phyloP scores from a whole-genome alignment of 129 eudicot species.

The sunflower (Helianthus annuus) region DNA sequence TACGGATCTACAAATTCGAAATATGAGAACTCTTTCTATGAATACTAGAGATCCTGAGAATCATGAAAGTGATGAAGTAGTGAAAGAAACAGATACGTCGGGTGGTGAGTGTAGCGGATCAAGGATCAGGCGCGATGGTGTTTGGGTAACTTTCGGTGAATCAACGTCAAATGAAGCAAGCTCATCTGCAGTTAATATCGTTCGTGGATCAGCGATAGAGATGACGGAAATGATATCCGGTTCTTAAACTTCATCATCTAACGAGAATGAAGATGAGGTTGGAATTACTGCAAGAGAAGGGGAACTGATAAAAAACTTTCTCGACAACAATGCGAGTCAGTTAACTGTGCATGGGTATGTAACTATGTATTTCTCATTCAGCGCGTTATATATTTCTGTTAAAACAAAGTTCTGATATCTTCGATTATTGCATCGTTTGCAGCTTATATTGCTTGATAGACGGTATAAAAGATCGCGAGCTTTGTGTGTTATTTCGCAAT shows the following conservation, averaged over 20 bases:
- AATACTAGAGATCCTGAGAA: too few species aligned
- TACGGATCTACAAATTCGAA: conserved; percentile 60
- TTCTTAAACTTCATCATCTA: too few species aligned
- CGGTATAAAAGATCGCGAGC: conserved; percentile 69
- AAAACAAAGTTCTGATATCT: conserved; percentile 13
- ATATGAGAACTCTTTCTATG: conserved; percentile 24
- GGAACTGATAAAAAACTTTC: conserved; percentile 58
- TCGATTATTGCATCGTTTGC: conserved; percentile 33
- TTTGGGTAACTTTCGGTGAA: conserved; percentile 33
- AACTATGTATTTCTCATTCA: conserved; percentile 46
- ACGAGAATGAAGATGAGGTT: background rate
- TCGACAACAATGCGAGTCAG: conserved; percentile 76
- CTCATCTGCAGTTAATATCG: conserved; percentile 25
- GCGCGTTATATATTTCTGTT: conserved; percentile 10
- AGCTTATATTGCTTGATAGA: conserved; percentile 73
- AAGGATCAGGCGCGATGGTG: conserved; percentile 22
- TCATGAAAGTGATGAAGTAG: too few species aligned
- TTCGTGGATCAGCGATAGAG: conserved; percentile 38
- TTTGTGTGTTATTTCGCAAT: conserved; percentile 91
- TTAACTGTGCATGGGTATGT: conserved; percentile 80
- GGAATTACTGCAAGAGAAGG: conserved; percentile 60
- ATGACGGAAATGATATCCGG: background rate
- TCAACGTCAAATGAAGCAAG: too few species aligned
- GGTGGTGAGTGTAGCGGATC: conserved; percentile 28
- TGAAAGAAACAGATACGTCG: background rate